Evolutionary conservation across 106 monocot genomes (phyloP).

Genomic region (Acorus calamus): DNA sequence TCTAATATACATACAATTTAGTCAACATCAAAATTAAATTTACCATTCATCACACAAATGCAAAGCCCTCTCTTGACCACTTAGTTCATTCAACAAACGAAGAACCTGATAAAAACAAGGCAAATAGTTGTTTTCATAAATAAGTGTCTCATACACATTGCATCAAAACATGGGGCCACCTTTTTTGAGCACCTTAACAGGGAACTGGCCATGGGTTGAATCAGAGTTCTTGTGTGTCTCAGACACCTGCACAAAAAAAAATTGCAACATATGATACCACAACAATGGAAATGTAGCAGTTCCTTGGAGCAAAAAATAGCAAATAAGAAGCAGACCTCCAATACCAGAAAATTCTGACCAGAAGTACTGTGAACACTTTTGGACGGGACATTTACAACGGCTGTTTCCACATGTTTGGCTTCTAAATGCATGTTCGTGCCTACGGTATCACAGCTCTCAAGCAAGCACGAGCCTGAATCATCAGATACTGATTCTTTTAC

Average conservation of each 20-base stretch:
- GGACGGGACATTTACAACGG: not conserved
- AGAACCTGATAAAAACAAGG: conserved; percentile 44
- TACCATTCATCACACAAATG: conserved; percentile 90
- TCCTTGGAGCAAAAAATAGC: not conserved
- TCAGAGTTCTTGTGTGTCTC: conserved; percentile 49
- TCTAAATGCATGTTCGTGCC: conserved; percentile 1
- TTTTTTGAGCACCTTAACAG: conserved; percentile 50
- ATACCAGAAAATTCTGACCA: conserved; percentile 58
- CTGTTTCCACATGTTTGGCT: not conserved
- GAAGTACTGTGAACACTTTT: conserved; percentile 7
- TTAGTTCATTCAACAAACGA: conserved; percentile 70
- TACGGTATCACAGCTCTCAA: not conserved
- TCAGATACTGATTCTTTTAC: conserved; percentile 33
- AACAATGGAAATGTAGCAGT: not conserved
- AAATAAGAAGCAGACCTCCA: conserved; percentile 47
- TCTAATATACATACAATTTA: not conserved
- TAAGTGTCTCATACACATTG: too few relatives aligned
- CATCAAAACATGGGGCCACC: not conserved
- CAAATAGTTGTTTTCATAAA: not conserved
- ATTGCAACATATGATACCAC: not conserved
- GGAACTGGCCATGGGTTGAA: conserved; percentile 19
- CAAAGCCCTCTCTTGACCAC: conserved; percentile 53
- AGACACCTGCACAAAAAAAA: conserved; percentile 39
- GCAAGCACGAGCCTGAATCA: not conserved
- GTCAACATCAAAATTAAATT: conserved; percentile 4